Base-by-base conservation (phyloP, 164 flowering plant species). In the Piper longum region DNA sequence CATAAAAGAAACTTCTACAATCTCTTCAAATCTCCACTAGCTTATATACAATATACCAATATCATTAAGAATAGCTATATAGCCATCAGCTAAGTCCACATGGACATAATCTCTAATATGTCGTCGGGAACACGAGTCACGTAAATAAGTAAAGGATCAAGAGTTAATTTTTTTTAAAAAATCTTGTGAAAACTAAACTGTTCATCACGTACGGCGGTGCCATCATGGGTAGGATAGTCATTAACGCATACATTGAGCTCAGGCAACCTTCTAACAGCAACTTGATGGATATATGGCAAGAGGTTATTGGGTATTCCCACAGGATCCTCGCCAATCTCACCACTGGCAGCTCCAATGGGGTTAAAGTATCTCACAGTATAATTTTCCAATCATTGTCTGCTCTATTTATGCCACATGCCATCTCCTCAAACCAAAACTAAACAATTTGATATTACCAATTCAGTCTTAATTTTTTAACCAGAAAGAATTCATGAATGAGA, bases 331-430 rank as follows among this genome's bases (percentile, higher is more conserved):
- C 98, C 98, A 61, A 93, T 74, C 71, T 66, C 76, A 43, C 97
- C 98, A 74, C 98, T 90, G 66, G 90, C 96, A 67, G 97, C 97
- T 61, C 89, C 96, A 56, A 89, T 90, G 58, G 98, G 98, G 68
- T 93, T 89, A 77, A 89, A 92, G 78, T 89, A 92, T 64, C 98
- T 81, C 42, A 75, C 65, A 86, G 69, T 51, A 88, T 84, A 3
- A 87, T 89, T 69, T 75, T 83, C 98, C 96, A 93, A 19, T 88
- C 91, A 14, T 80, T 80, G 64, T 93, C 98, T 57, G 96, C 96
- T 65, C 69, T 81, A 43, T 83, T 87, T 62, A 93, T 80, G 67
- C 88, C 95, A 45, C 95, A 75, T 69, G 85, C 85, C 68, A 89
- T 84, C 71, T 92, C 98, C 80, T 92, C 97, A 51, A 86, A 86